Conservation (phyloP, 768 basidiomycete genomes). For the Trametes sanguinea region DNA sequence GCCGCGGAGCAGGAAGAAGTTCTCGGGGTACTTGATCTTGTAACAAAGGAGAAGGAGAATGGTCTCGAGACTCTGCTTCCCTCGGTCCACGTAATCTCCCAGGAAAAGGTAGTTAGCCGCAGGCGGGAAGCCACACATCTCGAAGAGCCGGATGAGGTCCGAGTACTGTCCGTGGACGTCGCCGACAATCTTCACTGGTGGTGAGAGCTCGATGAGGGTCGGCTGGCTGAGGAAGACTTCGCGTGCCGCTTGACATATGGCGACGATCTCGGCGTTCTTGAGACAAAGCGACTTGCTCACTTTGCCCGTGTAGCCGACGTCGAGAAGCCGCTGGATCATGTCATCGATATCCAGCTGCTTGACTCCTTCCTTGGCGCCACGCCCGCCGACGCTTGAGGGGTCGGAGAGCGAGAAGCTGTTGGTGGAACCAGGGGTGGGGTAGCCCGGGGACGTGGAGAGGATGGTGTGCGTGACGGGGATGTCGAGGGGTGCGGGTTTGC, state of each 20-base stretch:
- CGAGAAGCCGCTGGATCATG: slow-evolving; percentile 94
- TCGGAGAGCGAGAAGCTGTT: slow-evolving; percentile 43
- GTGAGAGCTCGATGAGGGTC: slow-evolving; percentile 94
- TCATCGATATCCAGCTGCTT: slow-evolving; percentile 92
- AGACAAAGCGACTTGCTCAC: slow-evolving; percentile 93
- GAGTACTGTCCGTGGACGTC: slow-evolving; percentile 99
- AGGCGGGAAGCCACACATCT: slow-evolving; percentile 99
- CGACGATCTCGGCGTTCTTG: slow-evolving; percentile 94
- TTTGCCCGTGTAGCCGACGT: slow-evolving; percentile 98
- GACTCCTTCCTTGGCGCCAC: slow-evolving; percentile 64
- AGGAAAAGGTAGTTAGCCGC: slow-evolving; percentile 97
- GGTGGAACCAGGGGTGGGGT: slow-evolving; percentile 50
- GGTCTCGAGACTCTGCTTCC: slow-evolving; percentile 97
- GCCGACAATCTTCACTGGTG: slow-evolving; percentile 98
- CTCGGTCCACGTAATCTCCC: slow-evolving; percentile 98
- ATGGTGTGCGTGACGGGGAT: slow-evolving; percentile 85
- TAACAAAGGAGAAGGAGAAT: slow-evolving; percentile 96
- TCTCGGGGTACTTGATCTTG: slow-evolving; percentile 99
- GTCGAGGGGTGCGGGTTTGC: slow-evolving; percentile 63
- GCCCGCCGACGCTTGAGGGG: slow-evolving; percentile 39
- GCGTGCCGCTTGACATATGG: slow-evolving; percentile 92
- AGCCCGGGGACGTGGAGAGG: slow-evolving; percentile 55
- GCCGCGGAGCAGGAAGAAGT: slow-evolving; percentile 96
- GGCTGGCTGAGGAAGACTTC: slow-evolving; percentile 97
- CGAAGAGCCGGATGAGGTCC: slow-evolving; percentile 96